Evolutionary conservation across 768 basidiomycete species (phyloP), one percentile per base, ranked within the genome.

Genomic region (Tricholoma bakamatsutake): DNA sequence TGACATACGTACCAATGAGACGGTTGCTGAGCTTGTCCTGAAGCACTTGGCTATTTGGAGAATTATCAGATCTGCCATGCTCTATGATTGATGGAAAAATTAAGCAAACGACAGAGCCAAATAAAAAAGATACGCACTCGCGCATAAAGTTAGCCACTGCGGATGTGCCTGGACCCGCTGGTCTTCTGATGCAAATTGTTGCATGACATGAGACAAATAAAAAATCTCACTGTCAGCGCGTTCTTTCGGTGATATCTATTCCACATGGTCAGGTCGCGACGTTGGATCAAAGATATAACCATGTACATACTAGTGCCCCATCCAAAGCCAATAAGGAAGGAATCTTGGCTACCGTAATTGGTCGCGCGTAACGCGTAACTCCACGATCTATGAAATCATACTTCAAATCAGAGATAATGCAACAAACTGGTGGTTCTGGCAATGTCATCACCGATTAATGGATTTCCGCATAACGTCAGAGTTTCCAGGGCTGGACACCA

Each of bases 201-300:
- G 79, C 52, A 76, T 74, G 58, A 91, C 72, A 58, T 77, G 74
- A 10, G 88, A 87, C 49, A 93, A 75, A 70, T 93, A 96, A 66
- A 89, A 89, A 24, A 91, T 66, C 69, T 96, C 93, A 49, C 84
- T 82, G 63, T 95, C 93, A n/a, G 70, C 73, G 39, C 93, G 79
- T 66, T 93, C 90, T 59, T 78, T 83, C 8, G 66, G 59, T 8
- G 85, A 80, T 45, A 94, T 81, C 90, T 93, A 60, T 24, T 5
- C 7, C 17, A 58, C 53, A 53, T 40, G 50, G 50, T 55, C 43
- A 57, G 52, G 17, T 31, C 33, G 58, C 52, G 11, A 47, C 0
- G 42, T 47, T 30, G 43, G 27, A 50, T 57, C 50, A 39, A 40
- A 39, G 52, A 56, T 55, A 53, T 5, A 46, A 37, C 50, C 37